Evolutionary conservation across 768 basidiomycete genomes (phyloP).

Genomic region (Agrocybe pediades): DNA sequence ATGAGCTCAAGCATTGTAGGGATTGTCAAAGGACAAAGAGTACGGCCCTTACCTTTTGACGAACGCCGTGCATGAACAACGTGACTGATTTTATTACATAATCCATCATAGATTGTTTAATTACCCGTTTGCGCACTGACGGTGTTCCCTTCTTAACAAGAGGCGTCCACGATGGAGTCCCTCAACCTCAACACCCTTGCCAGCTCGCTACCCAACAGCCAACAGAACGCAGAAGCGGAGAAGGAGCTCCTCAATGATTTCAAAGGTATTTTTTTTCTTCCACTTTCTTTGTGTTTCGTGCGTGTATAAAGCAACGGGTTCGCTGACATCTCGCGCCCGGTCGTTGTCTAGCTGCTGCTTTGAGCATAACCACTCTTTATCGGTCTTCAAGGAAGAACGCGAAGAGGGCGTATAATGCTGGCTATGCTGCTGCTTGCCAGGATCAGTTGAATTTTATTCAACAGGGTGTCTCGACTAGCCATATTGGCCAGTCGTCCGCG

Average conservation of each 20-base stretch:
- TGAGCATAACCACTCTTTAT: slow-evolving; percentile 85
- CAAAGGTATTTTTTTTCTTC: slow-evolving; percentile 58
- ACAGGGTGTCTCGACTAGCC: slow-evolving; percentile 72
- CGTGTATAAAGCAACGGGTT: slow-evolving; percentile 5
- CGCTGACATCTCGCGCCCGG: background rate
- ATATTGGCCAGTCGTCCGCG: slow-evolving; percentile 42
- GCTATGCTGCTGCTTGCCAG: slow-evolving; percentile 78
- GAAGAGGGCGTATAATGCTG: slow-evolving; percentile 79
- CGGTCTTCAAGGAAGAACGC: slow-evolving; percentile 76
- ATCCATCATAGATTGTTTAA: slow-evolving; percentile 5
- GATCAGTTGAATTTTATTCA: slow-evolving; percentile 83
- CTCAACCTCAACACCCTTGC: slow-evolving; percentile 81
- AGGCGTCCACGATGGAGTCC: slow-evolving; percentile 55
- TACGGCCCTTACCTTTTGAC: too few relatives aligned
- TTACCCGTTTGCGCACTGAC: background rate
- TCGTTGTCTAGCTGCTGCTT: slow-evolving; percentile 68
- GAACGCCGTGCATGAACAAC: too few relatives aligned
- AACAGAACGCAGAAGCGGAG: slow-evolving; percentile 81
- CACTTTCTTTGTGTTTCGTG: slow-evolving; percentile 19
- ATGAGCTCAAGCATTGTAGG: too few relatives aligned
- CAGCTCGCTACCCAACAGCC: slow-evolving; percentile 69
- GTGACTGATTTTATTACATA: slow-evolving; percentile 1
- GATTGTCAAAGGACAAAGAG: too few relatives aligned
- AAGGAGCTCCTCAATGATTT: slow-evolving; percentile 82
- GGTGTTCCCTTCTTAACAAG: background rate